A percentile compares a stretch with the other conserved stretches of the same genome.
Evolutionary conservation across 1,284 basidiomycete species (phyloP).

Genomic region (Apiotrichum sp.): DNA sequence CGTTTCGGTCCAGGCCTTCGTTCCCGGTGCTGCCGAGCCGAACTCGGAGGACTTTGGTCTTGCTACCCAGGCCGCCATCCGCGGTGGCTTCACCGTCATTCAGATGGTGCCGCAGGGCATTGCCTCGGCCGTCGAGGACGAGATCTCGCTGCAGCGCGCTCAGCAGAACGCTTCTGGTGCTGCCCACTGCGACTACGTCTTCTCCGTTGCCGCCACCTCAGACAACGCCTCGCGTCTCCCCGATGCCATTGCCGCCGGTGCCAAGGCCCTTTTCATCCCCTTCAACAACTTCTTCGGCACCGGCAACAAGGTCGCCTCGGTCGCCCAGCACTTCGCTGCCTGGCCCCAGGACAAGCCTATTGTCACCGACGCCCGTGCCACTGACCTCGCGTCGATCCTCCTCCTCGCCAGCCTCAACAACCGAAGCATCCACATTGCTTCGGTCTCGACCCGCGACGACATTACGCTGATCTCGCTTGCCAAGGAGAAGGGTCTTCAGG

Average conservation of each 20-base stretch:
- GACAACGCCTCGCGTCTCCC: slow-evolving; percentile 60
- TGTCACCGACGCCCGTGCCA: slow-evolving; percentile 85
- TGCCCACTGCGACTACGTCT: slow-evolving; percentile 79
- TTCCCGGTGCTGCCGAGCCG: slow-evolving; percentile 61
- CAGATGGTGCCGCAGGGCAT: slow-evolving; percentile 70
- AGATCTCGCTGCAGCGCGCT: slow-evolving; percentile 61
- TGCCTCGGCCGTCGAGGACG: slow-evolving; percentile 60
- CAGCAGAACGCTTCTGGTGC: slow-evolving; percentile 58
- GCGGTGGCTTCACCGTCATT: slow-evolving; percentile 79
- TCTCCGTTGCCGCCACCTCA: slow-evolving; percentile 69
- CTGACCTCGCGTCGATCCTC: slow-evolving; percentile 87
- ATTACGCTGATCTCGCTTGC: slow-evolving; percentile 85
- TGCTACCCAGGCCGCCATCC: slow-evolving; percentile 71
- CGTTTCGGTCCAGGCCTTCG: slow-evolving; percentile 80
- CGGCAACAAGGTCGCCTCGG: slow-evolving; percentile 52
- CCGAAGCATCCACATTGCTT: slow-evolving; percentile 88
- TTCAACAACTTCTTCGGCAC: slow-evolving; percentile 59
- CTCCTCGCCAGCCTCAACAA: slow-evolving; percentile 87
- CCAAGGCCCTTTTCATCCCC: slow-evolving; percentile 79
- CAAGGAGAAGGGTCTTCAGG: slow-evolving; percentile 88
- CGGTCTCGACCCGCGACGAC: slow-evolving; percentile 82
- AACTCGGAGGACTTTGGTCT: slow-evolving; percentile 61
- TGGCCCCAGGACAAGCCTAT: slow-evolving; percentile 92
- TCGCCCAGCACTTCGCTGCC: slow-evolving; percentile 80
- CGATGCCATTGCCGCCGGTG: slow-evolving; percentile 69